Conservation (phyloP, 495 filamentous ascomycete genomes). For the Lasiosphaeriaceae sp. region DNA sequence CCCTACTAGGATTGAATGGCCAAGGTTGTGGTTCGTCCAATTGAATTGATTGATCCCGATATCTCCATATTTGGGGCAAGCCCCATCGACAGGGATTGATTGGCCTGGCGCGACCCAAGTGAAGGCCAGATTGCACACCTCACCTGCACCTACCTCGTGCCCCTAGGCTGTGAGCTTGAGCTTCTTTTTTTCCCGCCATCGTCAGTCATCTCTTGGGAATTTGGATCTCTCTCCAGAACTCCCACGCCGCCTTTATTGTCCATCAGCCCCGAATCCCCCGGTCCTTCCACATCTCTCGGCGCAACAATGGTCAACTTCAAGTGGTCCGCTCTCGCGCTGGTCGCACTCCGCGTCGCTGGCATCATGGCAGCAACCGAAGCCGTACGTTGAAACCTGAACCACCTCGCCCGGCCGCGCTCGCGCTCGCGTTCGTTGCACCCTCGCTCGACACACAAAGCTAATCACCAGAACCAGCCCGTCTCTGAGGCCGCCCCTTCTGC, state of each 20-base stretch:
- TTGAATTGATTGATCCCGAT: slow-evolving; percentile 3
- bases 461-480: slow-evolving; percentile 17
- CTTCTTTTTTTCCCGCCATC: slow-evolving; percentile 1
- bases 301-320: slow-evolving; percentile 66
- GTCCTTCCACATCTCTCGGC: slow-evolving; percentile 19
- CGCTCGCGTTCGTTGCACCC: neutral
- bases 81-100: neutral
- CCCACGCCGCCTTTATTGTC: slow-evolving; percentile 16
- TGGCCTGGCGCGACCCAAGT: neutral
- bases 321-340: slow-evolving; percentile 64
- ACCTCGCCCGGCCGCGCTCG: neutral
- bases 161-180: slow-evolving; percentile 1
- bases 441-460: slow-evolving; percentile 4
- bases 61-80: slow-evolving; percentile 19
- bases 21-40: neutral
- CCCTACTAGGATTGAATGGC: no score
- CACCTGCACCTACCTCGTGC: slow-evolving; percentile 1
- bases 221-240: neutral
- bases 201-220: neutral
- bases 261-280: slow-evolving; percentile 16
- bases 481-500: slow-evolving; percentile 44
- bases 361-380: slow-evolving; percentile 54
- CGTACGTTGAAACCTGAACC: slow-evolving; percentile 44
- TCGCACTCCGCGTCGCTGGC: slow-evolving; percentile 64
- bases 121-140: slow-evolving; percentile 23